These are phyloP conservation scores for Trichomonas vaginalis DNA, from an alignment of 208 protist genomes.

Conservation along the genomic window DNA sequence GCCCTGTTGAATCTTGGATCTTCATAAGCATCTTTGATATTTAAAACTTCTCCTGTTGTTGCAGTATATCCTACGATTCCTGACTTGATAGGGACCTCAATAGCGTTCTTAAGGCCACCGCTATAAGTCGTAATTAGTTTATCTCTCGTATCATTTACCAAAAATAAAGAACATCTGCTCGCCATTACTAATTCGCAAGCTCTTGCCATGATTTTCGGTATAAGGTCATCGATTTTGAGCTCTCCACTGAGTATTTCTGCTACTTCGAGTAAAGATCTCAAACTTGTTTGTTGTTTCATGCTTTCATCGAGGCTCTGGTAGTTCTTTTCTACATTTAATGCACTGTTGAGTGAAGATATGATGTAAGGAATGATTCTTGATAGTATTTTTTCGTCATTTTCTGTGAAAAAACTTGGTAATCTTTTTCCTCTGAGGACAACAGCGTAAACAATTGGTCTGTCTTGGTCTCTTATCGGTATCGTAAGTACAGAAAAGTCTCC, in stretches of 20 bases:
- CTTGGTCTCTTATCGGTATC: neutral
- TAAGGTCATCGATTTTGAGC: neutral
- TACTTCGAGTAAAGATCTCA: neutral
- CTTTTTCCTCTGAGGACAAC: neutral
- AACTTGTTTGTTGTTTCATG: neutral
- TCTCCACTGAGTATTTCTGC: neutral
- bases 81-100: neutral
- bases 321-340: neutral
- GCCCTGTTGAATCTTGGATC: neutral
- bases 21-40: neutral
- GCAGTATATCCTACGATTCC: neutral
- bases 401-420: neutral
- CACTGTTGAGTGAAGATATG: neutral
- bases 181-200: neutral
- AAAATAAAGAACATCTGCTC: neutral
- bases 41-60: neutral
- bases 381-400: neutral
- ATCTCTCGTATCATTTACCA: neutral
- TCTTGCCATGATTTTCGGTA: neutral
- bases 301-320: neutral
- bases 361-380: neutral
- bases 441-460: neutral
- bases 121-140: neutral
- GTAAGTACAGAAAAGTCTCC: neutral
- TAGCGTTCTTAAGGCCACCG: neutral